Evolutionary conservation across 495 filamentous ascomycete species (phyloP).

Genomic region (Penicillium alfredii): DNA sequence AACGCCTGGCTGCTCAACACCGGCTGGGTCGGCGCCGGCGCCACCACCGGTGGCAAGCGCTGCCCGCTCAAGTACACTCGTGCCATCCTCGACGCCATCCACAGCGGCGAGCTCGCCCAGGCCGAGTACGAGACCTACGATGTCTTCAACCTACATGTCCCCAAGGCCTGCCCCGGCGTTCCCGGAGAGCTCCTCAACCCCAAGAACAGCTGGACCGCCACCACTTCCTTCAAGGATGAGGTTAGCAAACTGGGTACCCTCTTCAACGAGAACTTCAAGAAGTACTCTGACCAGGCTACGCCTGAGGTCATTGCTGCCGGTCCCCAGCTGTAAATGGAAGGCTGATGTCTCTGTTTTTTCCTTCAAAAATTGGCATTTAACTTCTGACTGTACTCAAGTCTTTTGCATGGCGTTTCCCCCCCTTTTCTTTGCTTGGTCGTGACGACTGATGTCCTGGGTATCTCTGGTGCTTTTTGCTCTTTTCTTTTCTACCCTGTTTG

Average conservation of each 20-base stretch:
- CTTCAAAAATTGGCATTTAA: slow-evolving; percentile 24
- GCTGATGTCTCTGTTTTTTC: slow-evolving; percentile 2
- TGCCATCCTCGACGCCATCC: slow-evolving; percentile 96
- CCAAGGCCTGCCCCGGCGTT: slow-evolving; percentile 77
- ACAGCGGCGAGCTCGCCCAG: slow-evolving; percentile 89
- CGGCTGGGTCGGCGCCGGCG: slow-evolving; percentile 96
- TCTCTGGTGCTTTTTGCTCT: too few species aligned
- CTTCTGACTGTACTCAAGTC: slow-evolving; percentile 17
- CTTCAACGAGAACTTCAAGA: slow-evolving; percentile 96
- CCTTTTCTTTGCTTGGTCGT: slow-evolving; percentile 18
- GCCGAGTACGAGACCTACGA: slow-evolving; percentile 91
- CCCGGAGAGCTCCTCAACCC: slow-evolving; percentile 92
- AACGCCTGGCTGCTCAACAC: slow-evolving; percentile 99
- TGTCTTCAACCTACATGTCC: slow-evolving; percentile 91
- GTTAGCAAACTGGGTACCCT: slow-evolving; percentile 81
- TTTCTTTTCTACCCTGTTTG: slow-evolving; percentile 11
- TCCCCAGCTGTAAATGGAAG: slow-evolving; percentile 21
- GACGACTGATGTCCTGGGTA: too few species aligned
- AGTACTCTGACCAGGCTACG: slow-evolving; percentile 84
- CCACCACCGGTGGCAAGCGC: slow-evolving; percentile 90
- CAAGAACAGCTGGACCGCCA: slow-evolving; percentile 80
- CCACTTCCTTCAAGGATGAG: slow-evolving; percentile 71
- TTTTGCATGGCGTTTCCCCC: slow-evolving; percentile 30
- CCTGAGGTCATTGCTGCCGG: slow-evolving; percentile 55
- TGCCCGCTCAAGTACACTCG: slow-evolving; percentile 99